phyloP scores from a whole-genome alignment of 1,284 basidiomycete genomes.

The Leccinum holopus region DNA sequence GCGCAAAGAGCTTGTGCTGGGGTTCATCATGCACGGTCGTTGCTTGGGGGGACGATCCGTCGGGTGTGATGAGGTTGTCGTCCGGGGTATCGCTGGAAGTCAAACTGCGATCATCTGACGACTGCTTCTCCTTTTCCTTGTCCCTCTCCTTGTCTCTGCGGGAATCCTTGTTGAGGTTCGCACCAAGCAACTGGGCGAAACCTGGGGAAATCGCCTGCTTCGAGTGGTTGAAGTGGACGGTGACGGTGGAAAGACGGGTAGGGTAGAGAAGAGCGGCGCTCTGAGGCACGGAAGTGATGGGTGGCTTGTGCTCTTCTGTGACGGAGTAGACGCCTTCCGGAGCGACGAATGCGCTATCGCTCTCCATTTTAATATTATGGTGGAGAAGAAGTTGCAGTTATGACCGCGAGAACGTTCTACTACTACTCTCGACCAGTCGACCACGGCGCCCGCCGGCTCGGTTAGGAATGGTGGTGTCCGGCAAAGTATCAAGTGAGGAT shows the following conservation, averaged over 20 bases:
- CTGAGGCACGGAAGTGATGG: slow-evolving; percentile 46
- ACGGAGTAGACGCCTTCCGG: slow-evolving; percentile 85
- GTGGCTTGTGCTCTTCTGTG: slow-evolving; percentile 79
- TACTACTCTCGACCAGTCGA: background rate
- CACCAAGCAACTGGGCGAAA: slow-evolving; percentile 65
- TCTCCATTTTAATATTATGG: slow-evolving; percentile 70
- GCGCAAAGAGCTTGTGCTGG: slow-evolving; percentile 50
- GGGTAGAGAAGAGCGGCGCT: slow-evolving; percentile 54
- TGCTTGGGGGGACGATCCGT: slow-evolving; percentile 29
- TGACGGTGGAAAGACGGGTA: slow-evolving; percentile 60
- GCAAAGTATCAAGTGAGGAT: slow-evolving; percentile 11
- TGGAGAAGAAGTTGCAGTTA: slow-evolving; percentile 6
- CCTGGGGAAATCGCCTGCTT: slow-evolving; percentile 58
- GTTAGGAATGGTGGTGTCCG: slow-evolving; percentile 2
- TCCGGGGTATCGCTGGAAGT: slow-evolving; percentile 77
- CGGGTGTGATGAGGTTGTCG: slow-evolving; percentile 48
- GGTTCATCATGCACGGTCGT: slow-evolving; percentile 31
- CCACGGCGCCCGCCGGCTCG: background rate
- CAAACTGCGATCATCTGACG: slow-evolving; percentile 61
- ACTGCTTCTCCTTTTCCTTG: slow-evolving; percentile 48
- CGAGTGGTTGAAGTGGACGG: slow-evolving; percentile 58
- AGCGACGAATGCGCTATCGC: slow-evolving; percentile 77
- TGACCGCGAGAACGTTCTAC: slow-evolving; percentile 20
- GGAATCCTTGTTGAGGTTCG: slow-evolving; percentile 39
- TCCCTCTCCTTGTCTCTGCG: slow-evolving; percentile 58